A percentile compares a stretch with the other conserved stretches of the same genome.
These are phyloP conservation scores for Aspergillus nanangensis DNA, from an alignment of 495 filamentous ascomycete species.

Conservation along the genomic window DNA sequence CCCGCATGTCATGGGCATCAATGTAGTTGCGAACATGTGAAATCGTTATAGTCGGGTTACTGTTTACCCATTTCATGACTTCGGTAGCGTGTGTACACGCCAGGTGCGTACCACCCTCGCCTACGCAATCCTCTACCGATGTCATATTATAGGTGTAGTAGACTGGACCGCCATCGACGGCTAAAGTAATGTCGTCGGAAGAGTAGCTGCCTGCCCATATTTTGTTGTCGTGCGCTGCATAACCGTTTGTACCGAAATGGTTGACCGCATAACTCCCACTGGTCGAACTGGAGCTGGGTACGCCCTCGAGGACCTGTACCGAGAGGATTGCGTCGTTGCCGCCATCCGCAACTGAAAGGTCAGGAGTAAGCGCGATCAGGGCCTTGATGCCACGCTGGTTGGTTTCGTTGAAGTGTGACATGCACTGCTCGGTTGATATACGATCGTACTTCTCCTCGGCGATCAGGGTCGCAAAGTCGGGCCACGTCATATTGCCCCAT, in stretches of 20 bases:
- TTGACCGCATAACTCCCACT: not conserved
- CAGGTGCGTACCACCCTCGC: not conserved
- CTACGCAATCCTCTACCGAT: not conserved
- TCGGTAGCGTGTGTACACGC: not conserved
- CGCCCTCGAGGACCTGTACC: not conserved
- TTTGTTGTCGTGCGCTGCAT: not conserved
- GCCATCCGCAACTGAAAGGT: not conserved
- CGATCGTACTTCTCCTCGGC: not conserved
- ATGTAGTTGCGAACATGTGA: not conserved
- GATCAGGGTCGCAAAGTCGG: not conserved
- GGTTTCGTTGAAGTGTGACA: not conserved
- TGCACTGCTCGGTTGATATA: not conserved
- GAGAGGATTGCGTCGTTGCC: not conserved
- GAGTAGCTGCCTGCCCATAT: not conserved
- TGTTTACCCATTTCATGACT: not conserved
- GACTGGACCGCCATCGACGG: not conserved
- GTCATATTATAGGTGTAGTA: not conserved
- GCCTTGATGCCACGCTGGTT: not conserved
- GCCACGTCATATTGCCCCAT: not conserved
- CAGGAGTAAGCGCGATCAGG: not conserved
- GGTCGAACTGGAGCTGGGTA: not conserved
- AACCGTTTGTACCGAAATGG: not conserved
- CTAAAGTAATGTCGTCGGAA: not conserved
- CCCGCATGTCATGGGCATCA: not conserved
- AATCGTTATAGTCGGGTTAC: not conserved